A percentile compares a stretch with the other conserved stretches of the same genome.
Evolutionary conservation across 2,329 filamentous ascomycete genomes (phyloP).

Genomic region (Hypoxylon sp.): DNA sequence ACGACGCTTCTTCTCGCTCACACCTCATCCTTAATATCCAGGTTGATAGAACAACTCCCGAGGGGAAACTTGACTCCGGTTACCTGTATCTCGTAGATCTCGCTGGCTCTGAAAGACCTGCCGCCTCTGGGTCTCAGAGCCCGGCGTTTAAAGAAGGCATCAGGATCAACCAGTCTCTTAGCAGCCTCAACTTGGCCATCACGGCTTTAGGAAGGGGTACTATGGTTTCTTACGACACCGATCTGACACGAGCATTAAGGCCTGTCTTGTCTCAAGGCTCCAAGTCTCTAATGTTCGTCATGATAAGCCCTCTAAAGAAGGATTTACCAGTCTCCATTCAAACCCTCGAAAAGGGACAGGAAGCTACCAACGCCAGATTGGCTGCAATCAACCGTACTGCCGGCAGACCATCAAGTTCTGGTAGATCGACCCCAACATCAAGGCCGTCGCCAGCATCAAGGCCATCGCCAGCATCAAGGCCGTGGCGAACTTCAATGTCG

Average conservation of each 20-base stretch:
- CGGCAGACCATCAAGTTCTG: not conserved
- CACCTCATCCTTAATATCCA: slow-evolving; percentile 86
- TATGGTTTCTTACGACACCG: slow-evolving; percentile 92
- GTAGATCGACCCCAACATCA: not conserved
- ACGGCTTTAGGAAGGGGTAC: slow-evolving; percentile 82
- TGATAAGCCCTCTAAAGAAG: slow-evolving; percentile 89
- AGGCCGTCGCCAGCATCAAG: too few species aligned
- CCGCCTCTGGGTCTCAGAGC: slow-evolving; percentile 86
- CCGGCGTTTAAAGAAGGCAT: slow-evolving; percentile 91
- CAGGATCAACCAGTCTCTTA: slow-evolving; percentile 94
- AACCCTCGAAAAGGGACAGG: slow-evolving; percentile 45
- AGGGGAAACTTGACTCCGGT: slow-evolving; percentile 84
- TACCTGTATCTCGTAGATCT: slow-evolving; percentile 96
- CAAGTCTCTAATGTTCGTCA: slow-evolving; percentile 98
- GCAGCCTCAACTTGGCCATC: slow-evolving; percentile 94
- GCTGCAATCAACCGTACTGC: slow-evolving; percentile 19
- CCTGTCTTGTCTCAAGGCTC: slow-evolving; percentile 92
- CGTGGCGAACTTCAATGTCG: too few species aligned
- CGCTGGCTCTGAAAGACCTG: slow-evolving; percentile 87
- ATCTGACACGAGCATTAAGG: slow-evolving; percentile 93
- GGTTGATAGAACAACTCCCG: slow-evolving; percentile 53
- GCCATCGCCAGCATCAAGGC: too few species aligned
- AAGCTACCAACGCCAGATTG: slow-evolving; percentile 42
- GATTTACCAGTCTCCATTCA: slow-evolving; percentile 70
- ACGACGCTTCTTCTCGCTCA: slow-evolving; percentile 90